Conservation (phyloP, 2,329 filamentous ascomycete genomes). For the Colletotrichum scovillei region DNA sequence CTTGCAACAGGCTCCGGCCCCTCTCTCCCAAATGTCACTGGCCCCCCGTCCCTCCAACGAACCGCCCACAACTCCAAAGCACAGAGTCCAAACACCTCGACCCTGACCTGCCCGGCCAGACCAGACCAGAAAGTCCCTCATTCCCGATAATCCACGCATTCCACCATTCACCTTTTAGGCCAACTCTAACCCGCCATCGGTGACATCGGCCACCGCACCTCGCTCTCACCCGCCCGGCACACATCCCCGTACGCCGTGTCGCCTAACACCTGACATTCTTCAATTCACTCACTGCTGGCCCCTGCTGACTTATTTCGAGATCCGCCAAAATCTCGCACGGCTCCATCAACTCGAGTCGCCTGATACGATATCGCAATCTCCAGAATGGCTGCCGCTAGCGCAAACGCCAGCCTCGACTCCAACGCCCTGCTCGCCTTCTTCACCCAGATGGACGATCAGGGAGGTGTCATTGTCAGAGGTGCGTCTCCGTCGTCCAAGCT, state of each 20-base stretch:
- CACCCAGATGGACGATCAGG: conserved; percentile 57
- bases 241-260: conserved; percentile 2
- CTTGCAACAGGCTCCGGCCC: conserved; percentile 1
- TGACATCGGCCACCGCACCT: conserved; percentile 19
- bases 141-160: conserved; percentile 21
- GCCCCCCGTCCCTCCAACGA: conserved; percentile 1
- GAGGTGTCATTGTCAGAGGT: conserved; percentile 62
- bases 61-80: no score
- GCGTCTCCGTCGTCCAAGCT: conserved; percentile 28
- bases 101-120: not conserved
- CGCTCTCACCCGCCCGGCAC: conserved; percentile 5
- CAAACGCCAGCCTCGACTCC: conserved; percentile 25
- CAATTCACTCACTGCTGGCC: conserved; percentile 1
- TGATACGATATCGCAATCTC: conserved; percentile 26
- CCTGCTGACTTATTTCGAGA: conserved; percentile 29
- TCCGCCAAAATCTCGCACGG: conserved; percentile 10
- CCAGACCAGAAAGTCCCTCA: conserved; percentile 18
- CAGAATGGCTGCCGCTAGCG: conserved; percentile 51
- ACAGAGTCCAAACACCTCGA: not conserved
- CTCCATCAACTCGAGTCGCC: conserved; percentile 1
- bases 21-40: conserved; percentile 15
- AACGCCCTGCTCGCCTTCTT: conserved; percentile 55
- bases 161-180: conserved; percentile 18
- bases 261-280: not conserved
- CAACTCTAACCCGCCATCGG: conserved; percentile 16